Base-by-base conservation (phyloP, 2,329 filamentous ascomycete species). In the Arthroderma sp. region DNA sequence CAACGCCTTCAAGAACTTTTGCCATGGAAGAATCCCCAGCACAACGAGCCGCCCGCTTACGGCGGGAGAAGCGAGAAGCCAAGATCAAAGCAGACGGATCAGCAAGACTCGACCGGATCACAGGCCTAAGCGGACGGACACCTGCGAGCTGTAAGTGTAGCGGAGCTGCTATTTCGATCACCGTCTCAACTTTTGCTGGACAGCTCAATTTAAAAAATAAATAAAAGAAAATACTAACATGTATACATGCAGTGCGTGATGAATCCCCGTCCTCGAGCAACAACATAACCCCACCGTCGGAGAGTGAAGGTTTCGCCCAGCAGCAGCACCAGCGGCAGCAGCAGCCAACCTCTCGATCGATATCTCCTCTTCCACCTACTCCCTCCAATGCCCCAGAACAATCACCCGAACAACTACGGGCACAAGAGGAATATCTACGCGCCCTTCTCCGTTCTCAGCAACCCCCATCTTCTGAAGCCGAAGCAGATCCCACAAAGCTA, bases 61-160 rank as follows among this genome's bases (percentile, higher is more conserved):
- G 78, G 36, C 74, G 77, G 48, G 77, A 81, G 58, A 75, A 77
- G 49, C 71, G 77, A 11, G 72, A 78, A 54, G 76, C 76, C 45
- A 81, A 80, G 61, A 74, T 80, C 56, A 69, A 67, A 50, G 70
- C 71, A 38, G 70, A 71, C 49, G 77, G 75, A 44, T 70, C 73
- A 34, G 71, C 73, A 33, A 69, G 78, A 49, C 64, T 81, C 37
- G 73, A 78, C 46, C 74, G 75, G 53, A 81, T 81, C 59, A 78
- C 75, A 34, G 69, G 69, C 33, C 57, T 80, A 44, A 77, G 75
- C 47, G 78, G 75, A 50, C 62, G 69, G 39, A 62, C 60, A 47
- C 64, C 69, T 36, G 63, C 64, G 9, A 45, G 36, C 34, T 30
- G 48, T 51, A 47, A 40, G 43, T 34, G 11, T 15, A 22, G 15